These are phyloP conservation scores for Neonectria coccinea DNA, from an alignment of 2,329 filamentous ascomycete species.

Conservation along the genomic window DNA sequence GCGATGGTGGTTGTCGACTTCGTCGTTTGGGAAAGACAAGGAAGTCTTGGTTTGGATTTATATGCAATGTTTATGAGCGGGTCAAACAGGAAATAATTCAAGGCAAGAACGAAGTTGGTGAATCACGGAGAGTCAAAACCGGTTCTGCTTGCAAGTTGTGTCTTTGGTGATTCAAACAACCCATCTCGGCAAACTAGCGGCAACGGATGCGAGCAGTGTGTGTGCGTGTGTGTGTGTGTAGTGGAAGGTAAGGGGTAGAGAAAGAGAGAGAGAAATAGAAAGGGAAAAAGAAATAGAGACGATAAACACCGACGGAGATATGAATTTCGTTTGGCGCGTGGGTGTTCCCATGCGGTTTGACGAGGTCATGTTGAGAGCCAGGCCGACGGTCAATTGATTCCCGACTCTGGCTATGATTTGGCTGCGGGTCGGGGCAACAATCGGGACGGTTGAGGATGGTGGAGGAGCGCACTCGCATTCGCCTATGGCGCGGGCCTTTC, in stretches of 20 bases:
- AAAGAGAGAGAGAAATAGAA: neutral
- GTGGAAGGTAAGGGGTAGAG: neutral
- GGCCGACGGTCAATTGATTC: neutral
- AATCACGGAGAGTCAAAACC: neutral
- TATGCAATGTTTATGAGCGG: neutral
- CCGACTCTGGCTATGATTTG: constrained; percentile 2
- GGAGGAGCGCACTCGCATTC: constrained; percentile 12
- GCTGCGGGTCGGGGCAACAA: neutral
- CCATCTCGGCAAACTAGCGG: neutral
- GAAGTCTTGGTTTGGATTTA: neutral
- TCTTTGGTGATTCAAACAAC: neutral
- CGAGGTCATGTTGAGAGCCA: neutral
- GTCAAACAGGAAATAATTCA: neutral
- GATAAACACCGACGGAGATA: neutral
- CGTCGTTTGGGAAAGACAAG: neutral
- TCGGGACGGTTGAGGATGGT: neutral
- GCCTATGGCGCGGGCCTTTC: neutral
- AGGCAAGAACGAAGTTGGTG: neutral
- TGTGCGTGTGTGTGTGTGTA: neutral
- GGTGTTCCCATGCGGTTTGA: neutral
- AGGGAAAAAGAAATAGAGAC: neutral
- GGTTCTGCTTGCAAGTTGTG: constrained; percentile 1
- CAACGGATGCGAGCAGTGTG: neutral
- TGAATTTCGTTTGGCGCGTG: neutral
- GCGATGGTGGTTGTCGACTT: neutral